phyloP scores from a whole-genome alignment of 169 alveolate genomes.

The Babesia bigemina region DNA sequence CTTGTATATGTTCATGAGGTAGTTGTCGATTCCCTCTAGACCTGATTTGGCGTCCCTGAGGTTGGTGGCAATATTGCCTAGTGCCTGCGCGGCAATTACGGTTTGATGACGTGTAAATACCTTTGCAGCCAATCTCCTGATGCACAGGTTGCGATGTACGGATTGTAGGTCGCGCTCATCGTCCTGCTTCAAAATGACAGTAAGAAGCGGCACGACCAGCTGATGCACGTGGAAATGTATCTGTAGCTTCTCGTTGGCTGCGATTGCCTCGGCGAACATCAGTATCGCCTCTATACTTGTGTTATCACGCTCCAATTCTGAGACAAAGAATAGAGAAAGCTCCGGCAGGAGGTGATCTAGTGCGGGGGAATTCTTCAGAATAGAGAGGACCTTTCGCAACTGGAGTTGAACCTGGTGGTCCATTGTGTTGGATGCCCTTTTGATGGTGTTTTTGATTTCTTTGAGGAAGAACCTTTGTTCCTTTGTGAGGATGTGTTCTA shows the following conservation, averaged over 20 bases:
- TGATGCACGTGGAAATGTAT: conserved; percentile 69
- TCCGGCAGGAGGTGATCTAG: conserved; percentile 70
- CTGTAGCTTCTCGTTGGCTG: conserved; percentile 55
- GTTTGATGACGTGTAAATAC: background rate
- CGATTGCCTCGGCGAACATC: conserved; percentile 60
- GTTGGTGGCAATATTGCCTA: conserved; percentile 41
- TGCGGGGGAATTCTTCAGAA: conserved; percentile 57
- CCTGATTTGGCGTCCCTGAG: conserved; percentile 51
- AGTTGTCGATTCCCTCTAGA: conserved; percentile 57
- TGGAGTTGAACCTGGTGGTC: conserved; percentile 62
- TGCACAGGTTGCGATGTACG: conserved; percentile 36
- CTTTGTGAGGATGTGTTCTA: conserved; percentile 64
- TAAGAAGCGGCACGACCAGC: conserved; percentile 56
- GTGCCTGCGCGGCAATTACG: conserved; percentile 16
- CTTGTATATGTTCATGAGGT: conserved; percentile 61
- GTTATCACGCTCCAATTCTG: conserved; percentile 38
- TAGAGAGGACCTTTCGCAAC: conserved; percentile 45
- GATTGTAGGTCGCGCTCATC: conserved; percentile 34
- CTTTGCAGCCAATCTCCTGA: conserved; percentile 58
- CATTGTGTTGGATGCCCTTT: conserved; percentile 55
- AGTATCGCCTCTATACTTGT: conserved; percentile 30
- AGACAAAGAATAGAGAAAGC: conserved; percentile 43
- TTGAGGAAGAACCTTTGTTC: conserved; percentile 69
- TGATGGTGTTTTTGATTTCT: conserved; percentile 59
- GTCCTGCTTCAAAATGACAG: conserved; percentile 31